Evolutionary conservation across 2,329 filamentous ascomycete genomes (phyloP).

Genomic region (Iodosphaeria phyllophila): DNA sequence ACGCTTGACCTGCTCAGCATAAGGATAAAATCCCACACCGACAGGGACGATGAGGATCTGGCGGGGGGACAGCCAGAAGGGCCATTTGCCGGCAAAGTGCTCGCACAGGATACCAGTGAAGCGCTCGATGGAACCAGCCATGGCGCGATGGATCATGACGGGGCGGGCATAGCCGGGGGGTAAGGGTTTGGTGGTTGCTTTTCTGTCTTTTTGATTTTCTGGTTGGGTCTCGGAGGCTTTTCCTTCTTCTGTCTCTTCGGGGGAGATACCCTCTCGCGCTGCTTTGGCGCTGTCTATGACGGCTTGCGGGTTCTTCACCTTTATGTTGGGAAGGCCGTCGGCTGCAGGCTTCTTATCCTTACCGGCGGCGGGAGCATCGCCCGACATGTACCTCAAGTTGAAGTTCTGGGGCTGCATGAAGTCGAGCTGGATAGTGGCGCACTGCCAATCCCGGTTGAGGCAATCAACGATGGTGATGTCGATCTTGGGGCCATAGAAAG

Average conservation of each 20-base stretch:
- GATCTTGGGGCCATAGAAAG: conserved; percentile 97
- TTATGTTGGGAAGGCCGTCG: conserved; percentile 13
- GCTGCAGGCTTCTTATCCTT: conserved; percentile 11
- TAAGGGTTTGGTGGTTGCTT: conserved; percentile 29
- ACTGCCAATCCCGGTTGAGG: conserved; percentile 68
- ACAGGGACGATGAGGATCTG: conserved; percentile 67
- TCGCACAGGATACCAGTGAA: conserved; percentile 62
- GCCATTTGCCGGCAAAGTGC: conserved; percentile 78
- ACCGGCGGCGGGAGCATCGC: conserved; percentile 31
- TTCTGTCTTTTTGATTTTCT: conserved; percentile 12
- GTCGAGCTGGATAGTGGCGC: conserved; percentile 86
- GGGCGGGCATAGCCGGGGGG: conserved; percentile 57
- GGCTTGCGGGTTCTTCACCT: conserved; percentile 15
- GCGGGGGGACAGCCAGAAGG: conserved; percentile 73
- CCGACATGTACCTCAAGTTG: conserved; percentile 69
- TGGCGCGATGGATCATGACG: conserved; percentile 75
- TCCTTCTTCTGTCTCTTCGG: conserved; percentile 19
- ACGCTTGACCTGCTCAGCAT: conserved; percentile 55
- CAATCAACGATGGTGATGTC: conserved; percentile 90
- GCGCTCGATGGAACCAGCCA: conserved; percentile 48
- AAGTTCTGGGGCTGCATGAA: conserved; percentile 78
- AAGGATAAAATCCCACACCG: conserved; percentile 51
- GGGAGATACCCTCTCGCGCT: conserved; percentile 15
- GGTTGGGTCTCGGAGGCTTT: conserved; percentile 22
- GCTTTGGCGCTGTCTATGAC: conserved; percentile 11